These are phyloP conservation scores for Puccinia hordei DNA, from an alignment of 1,284 basidiomycete species.

Conservation along the genomic window DNA sequence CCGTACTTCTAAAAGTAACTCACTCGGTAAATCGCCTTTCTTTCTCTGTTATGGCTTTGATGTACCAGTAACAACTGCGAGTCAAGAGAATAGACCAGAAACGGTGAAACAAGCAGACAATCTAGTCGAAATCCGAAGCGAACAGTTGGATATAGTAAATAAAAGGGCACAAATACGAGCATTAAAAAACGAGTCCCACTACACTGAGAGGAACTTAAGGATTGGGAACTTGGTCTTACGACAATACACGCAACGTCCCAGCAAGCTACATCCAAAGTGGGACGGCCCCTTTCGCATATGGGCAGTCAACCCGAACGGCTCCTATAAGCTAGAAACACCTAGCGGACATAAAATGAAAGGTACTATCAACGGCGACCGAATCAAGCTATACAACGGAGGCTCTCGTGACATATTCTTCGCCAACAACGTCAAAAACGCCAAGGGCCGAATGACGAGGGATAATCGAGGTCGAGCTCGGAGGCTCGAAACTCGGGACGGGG, in stretches of 20 bases:
- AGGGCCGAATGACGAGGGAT: too few relatives aligned
- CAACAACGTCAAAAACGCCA: too few relatives aligned
- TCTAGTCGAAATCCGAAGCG: not conserved
- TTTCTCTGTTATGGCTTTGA: constrained; percentile 22
- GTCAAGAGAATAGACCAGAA: not conserved
- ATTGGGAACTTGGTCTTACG: constrained; percentile 8
- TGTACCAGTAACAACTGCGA: not conserved
- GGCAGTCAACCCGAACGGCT: not conserved
- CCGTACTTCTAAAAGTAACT: not conserved
- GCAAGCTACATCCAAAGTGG: constrained; percentile 12
- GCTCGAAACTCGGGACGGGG: too few relatives aligned
- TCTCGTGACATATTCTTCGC: too few relatives aligned
- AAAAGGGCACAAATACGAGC: not conserved
- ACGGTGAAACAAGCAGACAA: not conserved
- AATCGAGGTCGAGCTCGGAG: too few relatives aligned
- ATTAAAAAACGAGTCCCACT: not conserved
- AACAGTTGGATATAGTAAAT: not conserved
- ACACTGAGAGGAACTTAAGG: not conserved
- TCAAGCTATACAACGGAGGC: too few relatives aligned
- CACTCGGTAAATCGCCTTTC: not conserved
- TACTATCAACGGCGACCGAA: too few relatives aligned
- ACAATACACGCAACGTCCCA: not conserved
- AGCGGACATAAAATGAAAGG: not conserved
- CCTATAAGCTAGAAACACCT: not conserved
- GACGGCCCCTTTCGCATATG: not conserved